Conservation (phyloP, 805 yeast species). For the Saccharomycopsis fibuligera region DNA sequence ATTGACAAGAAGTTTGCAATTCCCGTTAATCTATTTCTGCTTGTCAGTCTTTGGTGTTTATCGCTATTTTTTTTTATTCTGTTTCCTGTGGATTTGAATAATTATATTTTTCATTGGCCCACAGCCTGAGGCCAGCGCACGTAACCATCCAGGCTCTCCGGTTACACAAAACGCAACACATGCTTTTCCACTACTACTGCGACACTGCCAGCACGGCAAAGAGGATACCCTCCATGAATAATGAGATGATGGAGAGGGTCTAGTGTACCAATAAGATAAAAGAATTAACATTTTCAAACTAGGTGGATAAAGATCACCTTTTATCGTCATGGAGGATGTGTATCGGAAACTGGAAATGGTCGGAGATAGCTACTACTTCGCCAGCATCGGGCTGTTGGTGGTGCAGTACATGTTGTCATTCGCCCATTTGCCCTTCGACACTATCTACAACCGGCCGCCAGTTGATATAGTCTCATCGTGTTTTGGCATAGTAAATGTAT, state of each 20-base stretch:
- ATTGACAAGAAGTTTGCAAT: too few relatives aligned
- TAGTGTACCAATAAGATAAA: too few relatives aligned
- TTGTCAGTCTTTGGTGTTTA: too few relatives aligned
- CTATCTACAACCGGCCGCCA: slow-evolving; percentile 9
- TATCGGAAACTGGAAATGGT: slow-evolving; percentile 4
- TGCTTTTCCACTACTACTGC: too few relatives aligned
- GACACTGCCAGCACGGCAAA: too few relatives aligned
- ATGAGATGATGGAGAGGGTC: too few relatives aligned
- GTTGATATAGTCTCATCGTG: slow-evolving; percentile 4
- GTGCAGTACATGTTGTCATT: slow-evolving; percentile 8
- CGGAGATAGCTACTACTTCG: background rate
- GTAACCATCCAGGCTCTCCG: too few relatives aligned
- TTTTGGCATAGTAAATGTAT: background rate
- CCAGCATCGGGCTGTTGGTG: slow-evolving; percentile 2
- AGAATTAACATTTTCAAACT: background rate
- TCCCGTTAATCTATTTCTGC: too few relatives aligned
- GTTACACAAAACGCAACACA: too few relatives aligned
- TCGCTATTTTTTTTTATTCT: too few relatives aligned
- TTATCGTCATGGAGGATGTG: slow-evolving; percentile 3
- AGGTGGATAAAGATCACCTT: background rate
- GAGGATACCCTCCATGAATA: too few relatives aligned
- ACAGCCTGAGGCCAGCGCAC: background rate
- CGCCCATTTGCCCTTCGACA: slow-evolving; percentile 6
- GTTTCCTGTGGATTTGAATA: background rate
- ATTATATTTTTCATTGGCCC: background rate